Evolutionary conservation across 805 yeast genomes (phyloP).

Genomic region (Kodamaea restingae): DNA sequence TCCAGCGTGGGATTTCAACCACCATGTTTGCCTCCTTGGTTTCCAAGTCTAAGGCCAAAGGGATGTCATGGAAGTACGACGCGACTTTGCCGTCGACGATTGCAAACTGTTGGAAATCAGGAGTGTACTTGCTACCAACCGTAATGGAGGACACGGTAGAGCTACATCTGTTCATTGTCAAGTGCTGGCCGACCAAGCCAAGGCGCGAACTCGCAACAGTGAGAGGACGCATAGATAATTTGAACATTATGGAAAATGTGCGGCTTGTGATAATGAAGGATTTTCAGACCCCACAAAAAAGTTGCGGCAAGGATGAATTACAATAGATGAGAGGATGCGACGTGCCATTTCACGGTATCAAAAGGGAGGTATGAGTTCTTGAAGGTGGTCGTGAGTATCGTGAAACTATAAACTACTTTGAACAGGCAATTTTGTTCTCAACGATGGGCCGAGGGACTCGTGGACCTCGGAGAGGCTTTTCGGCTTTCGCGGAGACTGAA

Average conservation of each 20-base stretch:
- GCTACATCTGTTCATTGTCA: conserved; percentile 10
- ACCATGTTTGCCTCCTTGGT: conserved; percentile 43
- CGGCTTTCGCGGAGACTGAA: too few relatives aligned
- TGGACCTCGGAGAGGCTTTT: too few relatives aligned
- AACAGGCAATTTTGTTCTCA: too few relatives aligned
- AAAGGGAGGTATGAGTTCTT: too few relatives aligned
- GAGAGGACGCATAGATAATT: background rate
- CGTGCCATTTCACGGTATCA: too few relatives aligned
- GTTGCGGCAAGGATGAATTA: background rate
- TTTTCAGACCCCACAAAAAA: background rate
- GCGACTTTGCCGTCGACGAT: conserved; percentile 43
- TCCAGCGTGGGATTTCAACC: conserved; percentile 57
- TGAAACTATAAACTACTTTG: too few relatives aligned
- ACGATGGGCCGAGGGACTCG: too few relatives aligned
- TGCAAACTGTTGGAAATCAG: conserved; percentile 41
- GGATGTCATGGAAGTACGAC: conserved; percentile 72
- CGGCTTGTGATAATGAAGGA: background rate
- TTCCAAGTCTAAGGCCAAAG: conserved; percentile 45
- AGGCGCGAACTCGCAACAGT: conserved; percentile 11
- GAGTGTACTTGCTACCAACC: conserved; percentile 34
- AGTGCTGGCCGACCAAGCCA: conserved; percentile 12
- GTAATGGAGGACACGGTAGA: conserved; percentile 8
- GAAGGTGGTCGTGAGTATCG: too few relatives aligned
- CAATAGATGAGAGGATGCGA: too few relatives aligned
- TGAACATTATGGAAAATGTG: background rate